These are phyloP conservation scores for Bombardia bombarda DNA, from an alignment of 495 filamentous ascomycete genomes.

Conservation along the genomic window DNA sequence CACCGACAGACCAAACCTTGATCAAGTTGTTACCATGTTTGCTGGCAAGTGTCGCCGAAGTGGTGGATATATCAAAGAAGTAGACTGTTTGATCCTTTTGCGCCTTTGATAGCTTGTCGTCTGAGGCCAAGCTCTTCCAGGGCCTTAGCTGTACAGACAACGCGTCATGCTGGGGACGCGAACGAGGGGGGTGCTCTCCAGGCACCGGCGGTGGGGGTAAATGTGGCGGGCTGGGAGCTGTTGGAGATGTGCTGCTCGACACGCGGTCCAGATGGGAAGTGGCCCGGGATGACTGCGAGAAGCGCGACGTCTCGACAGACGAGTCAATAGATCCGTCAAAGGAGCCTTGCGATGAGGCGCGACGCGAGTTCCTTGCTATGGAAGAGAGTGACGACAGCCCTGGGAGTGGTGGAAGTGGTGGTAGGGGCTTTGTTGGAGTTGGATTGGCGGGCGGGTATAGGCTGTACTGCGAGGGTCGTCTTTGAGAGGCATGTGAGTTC, in stretches of 20 bases:
- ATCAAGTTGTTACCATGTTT: slow-evolving; percentile 33
- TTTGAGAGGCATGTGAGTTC: slow-evolving; percentile 14
- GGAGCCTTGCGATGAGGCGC: slow-evolving; percentile 12
- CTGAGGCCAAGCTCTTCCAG: background rate
- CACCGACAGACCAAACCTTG: slow-evolving; percentile 26
- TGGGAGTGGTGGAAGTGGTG: slow-evolving; percentile 10
- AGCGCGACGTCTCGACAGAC: slow-evolving; percentile 12
- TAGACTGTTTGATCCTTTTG: slow-evolving; percentile 22
- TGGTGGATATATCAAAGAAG: slow-evolving; percentile 20
- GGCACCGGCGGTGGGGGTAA: background rate
- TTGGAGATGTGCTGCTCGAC: slow-evolving; percentile 1
- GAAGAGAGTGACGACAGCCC: background rate
- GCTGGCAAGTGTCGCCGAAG: slow-evolving; percentile 3
- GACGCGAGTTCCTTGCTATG: slow-evolving; percentile 7
- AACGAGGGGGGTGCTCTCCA: background rate
- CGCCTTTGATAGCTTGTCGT: background rate
- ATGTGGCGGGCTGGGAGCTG: background rate
- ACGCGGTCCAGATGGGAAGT: slow-evolving; percentile 4
- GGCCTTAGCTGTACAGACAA: background rate
- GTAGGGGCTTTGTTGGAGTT: slow-evolving; percentile 17
- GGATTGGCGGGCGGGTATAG: slow-evolving; percentile 20
- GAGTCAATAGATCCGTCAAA: slow-evolving; percentile 2
- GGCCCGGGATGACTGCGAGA: slow-evolving; percentile 8
- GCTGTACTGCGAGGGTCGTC: slow-evolving; percentile 17
- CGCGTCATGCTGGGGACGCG: background rate